These are phyloP conservation scores for Coemansia sp. DNA, from an alignment of 192 early-diverging fungal genomes.

Conservation along the genomic window DNA sequence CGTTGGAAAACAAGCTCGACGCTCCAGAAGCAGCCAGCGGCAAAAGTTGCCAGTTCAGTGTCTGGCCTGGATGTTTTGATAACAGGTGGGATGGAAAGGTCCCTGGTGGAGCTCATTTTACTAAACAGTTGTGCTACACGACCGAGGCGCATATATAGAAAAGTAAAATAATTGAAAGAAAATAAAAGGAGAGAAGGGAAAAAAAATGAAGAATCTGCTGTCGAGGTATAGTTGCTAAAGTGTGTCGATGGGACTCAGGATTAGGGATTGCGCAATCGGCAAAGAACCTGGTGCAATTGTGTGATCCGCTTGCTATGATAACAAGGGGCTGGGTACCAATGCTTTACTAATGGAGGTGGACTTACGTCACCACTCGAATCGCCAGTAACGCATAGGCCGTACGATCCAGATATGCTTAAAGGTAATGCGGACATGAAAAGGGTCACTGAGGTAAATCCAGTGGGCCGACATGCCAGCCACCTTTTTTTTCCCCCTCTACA, in stretches of 20 bases:
- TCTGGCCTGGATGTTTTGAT: constrained; percentile 24
- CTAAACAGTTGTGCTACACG: constrained; percentile 15
- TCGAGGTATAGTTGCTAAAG: neutral
- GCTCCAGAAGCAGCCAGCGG: constrained; percentile 94
- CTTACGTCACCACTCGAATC: neutral
- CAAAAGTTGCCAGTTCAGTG: constrained; percentile 74
- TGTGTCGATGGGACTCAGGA: neutral
- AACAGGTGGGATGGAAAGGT: constrained; percentile 29
- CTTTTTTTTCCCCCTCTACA: no score
- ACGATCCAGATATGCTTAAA: neutral
- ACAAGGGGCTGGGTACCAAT: no score
- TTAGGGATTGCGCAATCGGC: neutral
- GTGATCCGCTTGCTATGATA: no score
- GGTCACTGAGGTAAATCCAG: no score
- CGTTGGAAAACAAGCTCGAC: constrained; percentile 56
- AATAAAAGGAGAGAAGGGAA: neutral
- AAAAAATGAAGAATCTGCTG: neutral
- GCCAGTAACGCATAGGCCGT: neutral
- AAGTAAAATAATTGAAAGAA: constrained; percentile 1
- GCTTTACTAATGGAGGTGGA: neutral
- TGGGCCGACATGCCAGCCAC: no score
- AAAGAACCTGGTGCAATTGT: no score
- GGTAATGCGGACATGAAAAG: no score
- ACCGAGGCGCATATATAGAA: constrained; percentile 20
- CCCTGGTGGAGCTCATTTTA: constrained; percentile 28